Base-by-base conservation (phyloP, 1,284 basidiomycete genomes). In the Heterobasidion parviporum region DNA sequence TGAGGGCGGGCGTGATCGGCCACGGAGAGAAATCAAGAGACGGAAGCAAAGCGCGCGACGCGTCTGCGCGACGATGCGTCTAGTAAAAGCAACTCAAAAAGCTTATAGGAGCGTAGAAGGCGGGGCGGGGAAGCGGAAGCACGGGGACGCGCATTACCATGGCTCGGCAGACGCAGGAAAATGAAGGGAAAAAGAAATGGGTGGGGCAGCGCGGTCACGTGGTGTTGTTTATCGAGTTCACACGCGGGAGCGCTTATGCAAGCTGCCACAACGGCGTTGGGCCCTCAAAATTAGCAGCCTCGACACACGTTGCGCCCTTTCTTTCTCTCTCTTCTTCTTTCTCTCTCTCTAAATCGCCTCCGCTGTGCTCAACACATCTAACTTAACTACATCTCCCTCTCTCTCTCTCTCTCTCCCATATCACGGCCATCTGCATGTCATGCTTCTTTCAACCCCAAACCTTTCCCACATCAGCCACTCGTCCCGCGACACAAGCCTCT, bases 171-270 rank as follows among this genome's bases (percentile, higher is more conserved):
- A 41, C 38, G 12, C 10, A 41, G 12, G 38, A 41, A n/a, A 12
- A 10, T 12, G 38, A 41, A 41, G n/a, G n/a, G 10, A 10, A n/a
- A 41, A 41, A 41, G n/a, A n/a, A 41, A 41, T 46, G 56, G 45
- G 53, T 46, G 57, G 54, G 50, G 47, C 15, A 26, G 53, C 59
- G 52, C 69, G 71, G 46, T 71, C 71, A 73, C 26, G 46, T 48
- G 71, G 65, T 56, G 1, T 66, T 73, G 71, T 73, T 73, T 71
- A 73, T 68, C 56, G 44, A 18, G 54, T 71, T 60, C 70, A 60
- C 71, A 72, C 71, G 69, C 59, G 58, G 54, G 54, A 32, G 34
- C 15, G 35, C 52, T 44, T 44, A 32, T 49, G 46, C 43, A 57
- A 57, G 58, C 59, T 63, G 35, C 36, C 46, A 51, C 52, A 56